Conservation (phyloP, 495 filamentous ascomycete genomes). For the Aspergillus affinis region DNA sequence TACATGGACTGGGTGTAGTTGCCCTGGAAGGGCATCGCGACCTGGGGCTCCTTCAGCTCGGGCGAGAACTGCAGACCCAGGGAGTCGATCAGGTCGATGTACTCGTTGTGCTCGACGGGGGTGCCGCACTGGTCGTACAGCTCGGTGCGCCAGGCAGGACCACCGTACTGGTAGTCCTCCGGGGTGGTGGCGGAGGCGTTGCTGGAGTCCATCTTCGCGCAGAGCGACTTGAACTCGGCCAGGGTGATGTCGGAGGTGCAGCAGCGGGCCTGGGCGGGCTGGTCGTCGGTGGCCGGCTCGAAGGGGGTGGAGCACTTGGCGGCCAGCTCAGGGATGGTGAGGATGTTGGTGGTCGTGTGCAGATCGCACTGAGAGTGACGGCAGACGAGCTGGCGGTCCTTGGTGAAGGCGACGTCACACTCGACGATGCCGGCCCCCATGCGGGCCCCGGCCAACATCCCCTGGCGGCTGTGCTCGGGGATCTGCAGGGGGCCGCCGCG, state of each 20-base stretch:
- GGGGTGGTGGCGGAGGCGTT: conserved; percentile 53
- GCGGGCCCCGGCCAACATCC: conserved; percentile 50
- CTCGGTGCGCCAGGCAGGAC: conserved; percentile 55
- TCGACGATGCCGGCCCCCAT: conserved; percentile 66
- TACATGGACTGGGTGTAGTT: conserved; percentile 56
- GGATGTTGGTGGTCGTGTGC: conserved; percentile 64
- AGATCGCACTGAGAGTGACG: conserved; percentile 63
- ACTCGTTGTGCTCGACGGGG: conserved; percentile 51
- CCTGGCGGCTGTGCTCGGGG: conserved; percentile 58
- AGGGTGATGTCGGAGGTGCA: conserved; percentile 65
- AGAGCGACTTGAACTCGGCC: conserved; percentile 58
- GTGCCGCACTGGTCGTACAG: conserved; percentile 58
- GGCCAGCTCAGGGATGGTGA: conserved; percentile 52
- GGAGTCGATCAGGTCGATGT: conserved; percentile 52
- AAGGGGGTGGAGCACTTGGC: conserved; percentile 63
- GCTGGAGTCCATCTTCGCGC: conserved; percentile 61
- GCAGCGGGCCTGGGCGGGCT: conserved; percentile 51
- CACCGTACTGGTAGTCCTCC: conserved; percentile 51
- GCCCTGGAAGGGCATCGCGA: conserved; percentile 61
- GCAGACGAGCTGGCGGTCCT: conserved; percentile 59
- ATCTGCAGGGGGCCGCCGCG: conserved; percentile 60
- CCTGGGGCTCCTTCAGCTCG: conserved; percentile 59
- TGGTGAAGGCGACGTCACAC: conserved; percentile 64
- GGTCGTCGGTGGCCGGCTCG: conserved; percentile 43
- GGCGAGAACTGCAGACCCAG: conserved; percentile 56